These are phyloP conservation scores for Chlamydomonas reinhardtii DNA, from an alignment of 163 green algal species.

Conservation along the genomic window DNA sequence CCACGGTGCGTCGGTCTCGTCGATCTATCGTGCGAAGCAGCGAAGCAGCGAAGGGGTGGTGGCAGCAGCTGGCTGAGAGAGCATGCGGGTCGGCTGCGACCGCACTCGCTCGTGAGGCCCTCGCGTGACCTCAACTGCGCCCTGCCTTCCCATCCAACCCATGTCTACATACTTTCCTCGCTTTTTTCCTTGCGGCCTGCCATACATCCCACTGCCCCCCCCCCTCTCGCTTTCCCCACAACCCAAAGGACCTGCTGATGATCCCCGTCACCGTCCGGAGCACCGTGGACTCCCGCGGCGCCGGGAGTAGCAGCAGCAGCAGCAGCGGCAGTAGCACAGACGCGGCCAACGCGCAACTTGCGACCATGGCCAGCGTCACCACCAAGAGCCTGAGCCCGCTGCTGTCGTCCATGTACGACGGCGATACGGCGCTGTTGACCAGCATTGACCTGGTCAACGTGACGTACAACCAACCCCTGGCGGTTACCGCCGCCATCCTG, in stretches of 20 bases:
- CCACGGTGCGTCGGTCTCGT: too few relatives aligned
- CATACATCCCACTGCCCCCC: too few relatives aligned
- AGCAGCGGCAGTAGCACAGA: neutral
- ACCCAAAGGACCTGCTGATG: slow-evolving; percentile 19
- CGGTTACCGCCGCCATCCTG: neutral
- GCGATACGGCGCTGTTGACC: slow-evolving; percentile 10
- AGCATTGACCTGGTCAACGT: neutral
- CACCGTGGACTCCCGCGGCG: neutral
- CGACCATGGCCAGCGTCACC: slow-evolving; percentile 3
- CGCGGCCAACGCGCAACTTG: neutral
- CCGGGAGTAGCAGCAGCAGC: too few relatives aligned
- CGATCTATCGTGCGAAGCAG: too few relatives aligned
- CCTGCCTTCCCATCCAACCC: too few relatives aligned
- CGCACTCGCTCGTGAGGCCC: too few relatives aligned
- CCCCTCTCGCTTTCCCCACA: neutral
- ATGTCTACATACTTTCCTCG: too few relatives aligned
- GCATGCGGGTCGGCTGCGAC: too few relatives aligned
- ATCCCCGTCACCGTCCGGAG: slow-evolving; percentile 4
- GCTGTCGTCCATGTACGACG: slow-evolving; percentile 33
- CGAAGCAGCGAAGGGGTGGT: too few relatives aligned
- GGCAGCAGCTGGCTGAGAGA: too few relatives aligned
- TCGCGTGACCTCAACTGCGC: too few relatives aligned
- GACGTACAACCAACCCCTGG: neutral
- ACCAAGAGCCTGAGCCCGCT: neutral
- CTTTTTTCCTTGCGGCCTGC: too few relatives aligned